Conservation (phyloP, 169 alveolate genomes). For the Condylostoma magnum region DNA sequence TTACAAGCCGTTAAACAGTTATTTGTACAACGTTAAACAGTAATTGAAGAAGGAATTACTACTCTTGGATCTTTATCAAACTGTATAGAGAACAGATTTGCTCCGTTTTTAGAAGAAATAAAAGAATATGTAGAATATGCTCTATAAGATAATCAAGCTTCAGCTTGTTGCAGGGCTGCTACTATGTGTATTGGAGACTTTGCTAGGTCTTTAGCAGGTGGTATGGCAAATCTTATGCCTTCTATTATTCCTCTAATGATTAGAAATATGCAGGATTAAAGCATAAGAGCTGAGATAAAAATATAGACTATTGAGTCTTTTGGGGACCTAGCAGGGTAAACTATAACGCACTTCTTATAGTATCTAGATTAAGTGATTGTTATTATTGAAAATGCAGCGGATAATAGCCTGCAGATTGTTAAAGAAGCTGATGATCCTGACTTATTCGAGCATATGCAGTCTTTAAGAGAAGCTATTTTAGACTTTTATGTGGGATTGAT, state of each 20-base stretch:
- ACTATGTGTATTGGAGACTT: conserved; percentile 48
- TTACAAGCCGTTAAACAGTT: background rate
- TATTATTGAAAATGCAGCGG: conserved; percentile 6
- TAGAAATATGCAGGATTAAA: background rate
- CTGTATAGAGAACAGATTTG: background rate
- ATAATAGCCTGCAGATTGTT: background rate
- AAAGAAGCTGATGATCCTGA: conserved; percentile 20
- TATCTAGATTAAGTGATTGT: background rate
- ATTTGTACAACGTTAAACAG: background rate
- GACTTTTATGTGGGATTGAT: conserved; percentile 13
- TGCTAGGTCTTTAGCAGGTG: conserved; percentile 34
- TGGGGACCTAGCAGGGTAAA: background rate
- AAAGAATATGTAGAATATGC: background rate
- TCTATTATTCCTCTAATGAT: background rate
- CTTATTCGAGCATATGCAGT: background rate
- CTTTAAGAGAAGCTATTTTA: conserved; percentile 10
- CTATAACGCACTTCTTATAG: background rate
- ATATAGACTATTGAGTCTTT: background rate
- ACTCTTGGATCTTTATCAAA: background rate
- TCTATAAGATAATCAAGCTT: background rate
- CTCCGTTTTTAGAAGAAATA: background rate
- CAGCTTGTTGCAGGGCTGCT: conserved; percentile 26
- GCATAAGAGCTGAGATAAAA: background rate
- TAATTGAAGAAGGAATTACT: conserved; percentile 16
- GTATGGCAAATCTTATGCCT: background rate